Base-by-base conservation (phyloP, 2,329 filamentous ascomycete genomes). In the Zymoseptoria pseudotritici region DNA sequence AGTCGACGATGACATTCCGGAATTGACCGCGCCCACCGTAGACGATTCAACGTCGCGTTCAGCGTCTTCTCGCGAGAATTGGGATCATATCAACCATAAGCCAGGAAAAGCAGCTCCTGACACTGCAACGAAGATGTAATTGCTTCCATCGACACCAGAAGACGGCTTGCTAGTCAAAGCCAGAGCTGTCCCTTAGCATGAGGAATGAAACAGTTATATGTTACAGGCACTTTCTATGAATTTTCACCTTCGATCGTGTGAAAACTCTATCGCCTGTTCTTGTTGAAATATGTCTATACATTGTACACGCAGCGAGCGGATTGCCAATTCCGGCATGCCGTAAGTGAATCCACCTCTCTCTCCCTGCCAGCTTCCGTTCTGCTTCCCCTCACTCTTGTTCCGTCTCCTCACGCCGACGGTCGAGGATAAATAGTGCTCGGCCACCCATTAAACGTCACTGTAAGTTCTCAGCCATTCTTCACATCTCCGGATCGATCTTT, bases 1-100 rank as follows among this genome's bases (percentile, higher is more conserved):
- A n/a, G 89, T 90, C 67, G 87, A 89, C 51, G 79, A 80, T 29
- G 77, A 78, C 55, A 63, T 60, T 5, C 74, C 75, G 0, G 77
- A 78, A 66, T 52, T 78, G n/a, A 76, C 73, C 21, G 77, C 76
- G 0, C 71, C 77, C 58, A 72, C 71, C 51, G 69, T 65, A 9
- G 76, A 78, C 59, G 73, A 73, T 31, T 46, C 36, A n/a, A n/a
- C 36, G 13, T 46, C 36, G 4, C 36, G 36, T 5, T 46, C 36
- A 46, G 63, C 62, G 1, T 68, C 67, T 7, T 76, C 78, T 61
- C 61, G 66, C 24, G 74, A 77, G 60, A 75, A 79, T 66, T 78
- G 77, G 77, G 64, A 68, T 24, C 61, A 70, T 8, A 73, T 75
- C 26, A 58, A 63, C 36, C 36, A 46, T n/a, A 4, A 4, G 36